Evolutionary conservation across 805 yeast species (phyloP), one percentile per base, ranked within the genome.

Genomic region (Wickerhamomyces ciferrii): DNA sequence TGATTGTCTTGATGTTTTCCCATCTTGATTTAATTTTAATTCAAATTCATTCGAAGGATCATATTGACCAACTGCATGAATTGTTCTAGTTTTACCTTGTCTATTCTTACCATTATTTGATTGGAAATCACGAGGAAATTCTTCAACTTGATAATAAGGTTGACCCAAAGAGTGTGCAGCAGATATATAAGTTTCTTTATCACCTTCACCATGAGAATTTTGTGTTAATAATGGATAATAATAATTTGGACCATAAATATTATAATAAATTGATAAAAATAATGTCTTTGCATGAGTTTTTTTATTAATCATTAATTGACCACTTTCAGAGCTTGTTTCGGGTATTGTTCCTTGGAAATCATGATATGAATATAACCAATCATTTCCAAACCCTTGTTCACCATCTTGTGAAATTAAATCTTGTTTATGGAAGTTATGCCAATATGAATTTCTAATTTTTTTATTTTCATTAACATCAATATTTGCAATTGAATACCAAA

Each of bases 141-240:
- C 56, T 41, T 59, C 54, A 7, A 71, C 68, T 59, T 78, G 83
- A 58, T 66, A 71, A 61, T 69, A 76, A 2, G 73, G 70, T 41
- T 68, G 63, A 0, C 59, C 51, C 56, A 75, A 55, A 0, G 66
- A 82, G 42, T 72, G 70, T 2, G 84, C 80, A 0, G 84, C 84
- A 4, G 80, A 75, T 35, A 76, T 73, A 52, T 79, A 80, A 0
- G 87, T 79, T 53, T 81, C 86, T 52, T 81, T 81, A 54, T 81
- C 86, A 36, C 85, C 84, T 61, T 80, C 81, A 8, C 85, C 85
- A 1, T 83, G 82, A 21, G 78, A 70, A 4, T 84, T 84, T 56
- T 81, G 86, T 0, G 84, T 73, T 53, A 81, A 67, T 43, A 81
- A 62, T 14, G 84, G 85, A 55, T 81, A 81, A 57, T 75, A 81